Evolutionary conservation across 2,329 filamentous ascomycete species (phyloP), one percentile per base, ranked within the genome.

Genomic region (Sporothrix phasma): DNA sequence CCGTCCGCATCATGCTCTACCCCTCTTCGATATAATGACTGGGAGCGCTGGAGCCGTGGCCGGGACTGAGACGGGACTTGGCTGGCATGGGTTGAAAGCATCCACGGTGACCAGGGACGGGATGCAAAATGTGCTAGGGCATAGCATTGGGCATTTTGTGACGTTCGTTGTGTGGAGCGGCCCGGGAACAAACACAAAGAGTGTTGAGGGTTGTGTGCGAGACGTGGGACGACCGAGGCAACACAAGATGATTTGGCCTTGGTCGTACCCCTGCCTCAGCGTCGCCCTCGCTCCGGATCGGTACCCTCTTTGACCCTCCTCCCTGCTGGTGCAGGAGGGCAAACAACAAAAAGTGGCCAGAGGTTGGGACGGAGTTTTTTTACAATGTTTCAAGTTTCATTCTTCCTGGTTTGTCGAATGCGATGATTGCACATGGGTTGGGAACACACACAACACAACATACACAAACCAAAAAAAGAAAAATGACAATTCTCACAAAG

Each of bases 1-100:
- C 90, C 75, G 89, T 96, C 82, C 88, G 92, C 81, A 86, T 96
- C 81, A 96, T 96, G 92, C 85, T 96, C 81, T 96, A 96, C 86
- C 92, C 92, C 80, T 95, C 91, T 77, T 92, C 90, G 83, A 94
- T 97, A 88, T 96, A 93, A 88, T 64, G 46, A 80, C 74, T 76
- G 75, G 75, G 19, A 54, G 22, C 13, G 24, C 24, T n/a, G n/a
- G 34, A 10, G 34, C 29, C 31, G 43, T n/a, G 29, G 17, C 10
- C 15, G 3, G 15, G 10, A 13, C 10, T 34, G 31, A 8, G 31
- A 8, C 5, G 8, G 34, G 34, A 37, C 10, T 37, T 37, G 34
- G 41, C 15, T 43, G 41, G 17, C 8, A 7, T 43, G 3, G 41
- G 17, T 43, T n/a, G 34, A 19, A 22, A 51, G 51, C 51, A 56